Evolutionary conservation across 805 yeast species (phyloP).

Genomic region (Wickerhamiella nectarea): DNA sequence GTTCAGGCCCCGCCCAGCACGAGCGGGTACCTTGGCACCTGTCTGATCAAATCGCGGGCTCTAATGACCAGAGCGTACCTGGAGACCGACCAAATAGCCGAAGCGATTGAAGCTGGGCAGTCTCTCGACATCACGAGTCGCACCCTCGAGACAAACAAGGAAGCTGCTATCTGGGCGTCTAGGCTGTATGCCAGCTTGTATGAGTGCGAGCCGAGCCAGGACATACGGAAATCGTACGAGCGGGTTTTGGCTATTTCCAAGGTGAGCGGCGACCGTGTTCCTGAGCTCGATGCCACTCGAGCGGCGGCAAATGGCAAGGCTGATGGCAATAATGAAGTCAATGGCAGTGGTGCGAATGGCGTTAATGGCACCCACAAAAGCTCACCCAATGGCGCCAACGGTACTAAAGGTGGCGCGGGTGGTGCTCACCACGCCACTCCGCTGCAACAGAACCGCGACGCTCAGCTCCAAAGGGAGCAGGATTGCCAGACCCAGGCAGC

Average conservation of each 20-base stretch:
- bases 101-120: conserved; percentile 6
- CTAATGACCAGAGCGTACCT: conserved; percentile 4
- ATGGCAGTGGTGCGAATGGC: background rate
- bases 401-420: too few relatives aligned
- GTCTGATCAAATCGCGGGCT: conserved; percentile 9
- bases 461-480: conserved; percentile 5
- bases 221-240: background rate
- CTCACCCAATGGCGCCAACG: background rate
- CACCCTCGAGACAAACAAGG: conserved; percentile 9
- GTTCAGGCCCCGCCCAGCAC: background rate
- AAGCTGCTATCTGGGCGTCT: conserved; percentile 12
- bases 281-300: background rate
- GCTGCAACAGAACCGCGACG: conserved; percentile 2
- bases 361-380: background rate
- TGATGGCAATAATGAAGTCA: too few relatives aligned
- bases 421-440: background rate
- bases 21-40: conserved; percentile 8
- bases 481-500: conserved; percentile 17
- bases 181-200: background rate
- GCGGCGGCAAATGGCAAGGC: background rate
- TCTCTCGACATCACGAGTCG: conserved; percentile 5
- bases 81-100: background rate
- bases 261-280: conserved; percentile 1
- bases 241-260: background rate
- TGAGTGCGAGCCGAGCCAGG: conserved; percentile 1